Base-by-base conservation (phyloP, 768 basidiomycete genomes). In the Multifurca ochricompacta region DNA sequence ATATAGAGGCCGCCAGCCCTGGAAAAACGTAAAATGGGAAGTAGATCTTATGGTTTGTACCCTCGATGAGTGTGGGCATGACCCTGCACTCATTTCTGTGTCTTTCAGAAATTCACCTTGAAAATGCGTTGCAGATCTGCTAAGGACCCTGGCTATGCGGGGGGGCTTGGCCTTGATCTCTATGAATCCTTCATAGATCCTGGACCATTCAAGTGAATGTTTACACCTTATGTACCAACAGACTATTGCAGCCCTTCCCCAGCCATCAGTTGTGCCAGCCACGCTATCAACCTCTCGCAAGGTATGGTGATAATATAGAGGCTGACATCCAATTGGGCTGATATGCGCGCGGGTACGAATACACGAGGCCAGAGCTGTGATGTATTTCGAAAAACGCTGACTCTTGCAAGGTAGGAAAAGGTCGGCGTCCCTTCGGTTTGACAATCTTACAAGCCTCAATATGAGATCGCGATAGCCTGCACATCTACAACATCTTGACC, bases 361-460 rank as follows among this genome's bases (percentile, higher is more conserved):
- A 37, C 27, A 14, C 36, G 36, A 30, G 6, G 10, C 8, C 28
- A 9, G 27, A 31, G 23, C 6, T 23, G 18, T 34, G 19, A 7
- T n/a, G 23, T 35, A 13, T 19, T 3, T n/a, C n/a, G n/a, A n/a
- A n/a, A n/a, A n/a, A n/a, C n/a, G n/a, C n/a, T n/a, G n/a, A n/a
- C 8, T 4, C 16, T 9, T 3, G 19, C 37, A 21, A 39, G 18
- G 36, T 18, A n/a, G 36, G 36, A 4, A 4, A 37, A 18, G 5
- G n/a, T 37, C 36, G 23, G 19, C 19, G 3, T 7, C 23, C 39
- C 19, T 40, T 40, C 39, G 4, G 19, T 21, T 19, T 3, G n/a
- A 9, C 19, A 27, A 64, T 74, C 45, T 62, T 76, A 44, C 64
- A 64, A 32, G 62, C 73, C 25, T 61, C 54, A 53, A 27, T n/a